Conservation (phyloP, 1,284 basidiomycete genomes). For the Hemileia vastatrix region DNA sequence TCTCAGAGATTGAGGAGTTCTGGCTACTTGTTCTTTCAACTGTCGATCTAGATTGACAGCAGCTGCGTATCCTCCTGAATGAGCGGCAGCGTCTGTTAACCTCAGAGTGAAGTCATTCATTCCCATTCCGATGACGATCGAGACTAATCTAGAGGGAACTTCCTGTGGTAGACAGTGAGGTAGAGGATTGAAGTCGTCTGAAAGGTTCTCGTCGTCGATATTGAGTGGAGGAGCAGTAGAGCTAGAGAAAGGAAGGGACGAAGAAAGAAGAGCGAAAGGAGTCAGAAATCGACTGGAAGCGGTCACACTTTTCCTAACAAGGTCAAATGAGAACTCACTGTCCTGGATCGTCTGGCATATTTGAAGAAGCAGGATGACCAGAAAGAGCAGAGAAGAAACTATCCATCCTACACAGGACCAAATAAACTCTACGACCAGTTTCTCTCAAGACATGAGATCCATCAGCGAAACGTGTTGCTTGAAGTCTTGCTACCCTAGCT, state of each 20-base stretch:
- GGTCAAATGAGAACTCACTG: not conserved
- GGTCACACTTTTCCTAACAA: too few species aligned
- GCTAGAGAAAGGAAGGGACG: too few species aligned
- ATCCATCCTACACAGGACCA: not conserved
- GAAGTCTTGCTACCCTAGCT: not conserved
- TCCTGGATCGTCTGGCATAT: not conserved
- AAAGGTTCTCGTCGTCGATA: not conserved
- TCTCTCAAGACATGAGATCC: not conserved
- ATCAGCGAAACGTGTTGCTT: not conserved
- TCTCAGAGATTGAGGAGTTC: not conserved
- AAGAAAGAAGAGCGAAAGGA: too few species aligned
- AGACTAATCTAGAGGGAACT: not conserved
- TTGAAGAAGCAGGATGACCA: not conserved
- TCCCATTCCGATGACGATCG: not conserved
- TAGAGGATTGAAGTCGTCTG: not conserved
- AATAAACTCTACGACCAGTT: not conserved
- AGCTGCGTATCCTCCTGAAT: not conserved
- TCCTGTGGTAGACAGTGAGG: not conserved
- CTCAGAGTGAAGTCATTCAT: not conserved
- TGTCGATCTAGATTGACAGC: not conserved
- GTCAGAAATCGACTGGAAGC: too few species aligned
- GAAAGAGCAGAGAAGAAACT: not conserved
- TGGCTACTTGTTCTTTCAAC: not conserved
- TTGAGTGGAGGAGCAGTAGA: not conserved
- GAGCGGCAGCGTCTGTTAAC: not conserved